Evolutionary conservation across 169 alveolate species (phyloP).

Genomic region (Plasmodium blacklocki): DNA sequence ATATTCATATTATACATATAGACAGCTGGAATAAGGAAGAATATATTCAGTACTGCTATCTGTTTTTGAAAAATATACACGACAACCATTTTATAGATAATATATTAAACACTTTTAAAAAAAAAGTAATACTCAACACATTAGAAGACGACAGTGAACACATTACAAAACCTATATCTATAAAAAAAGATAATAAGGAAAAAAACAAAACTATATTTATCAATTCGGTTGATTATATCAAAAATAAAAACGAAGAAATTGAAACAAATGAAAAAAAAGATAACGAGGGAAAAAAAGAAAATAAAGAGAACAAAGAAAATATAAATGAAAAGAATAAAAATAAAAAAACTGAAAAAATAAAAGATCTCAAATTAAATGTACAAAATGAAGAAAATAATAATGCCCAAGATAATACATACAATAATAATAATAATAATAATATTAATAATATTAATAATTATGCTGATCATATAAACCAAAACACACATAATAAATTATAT

Average conservation of each 20-base stretch:
- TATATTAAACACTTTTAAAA: conserved; percentile 60
- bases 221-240: conserved; percentile 47
- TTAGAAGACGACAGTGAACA: conserved; percentile 70
- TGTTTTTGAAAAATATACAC: conserved; percentile 36
- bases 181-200: conserved; percentile 44
- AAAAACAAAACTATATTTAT: conserved; percentile 20
- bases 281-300: neutral
- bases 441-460: neutral
- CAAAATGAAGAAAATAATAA: neutral
- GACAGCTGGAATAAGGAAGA: conserved; percentile 71
- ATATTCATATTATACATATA: conserved; percentile 35
- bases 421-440: neutral
- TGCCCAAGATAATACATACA: neutral
- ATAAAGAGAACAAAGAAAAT: neutral
- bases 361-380: neutral
- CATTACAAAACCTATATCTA: neutral
- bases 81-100: conserved; percentile 72
- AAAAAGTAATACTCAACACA: conserved; percentile 60
- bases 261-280: neutral
- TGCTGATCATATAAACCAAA: neutral
- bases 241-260: conserved; percentile 10
- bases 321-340: neutral
- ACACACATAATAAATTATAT: neutral
- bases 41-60: conserved; percentile 38
- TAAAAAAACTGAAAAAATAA: neutral